Conservation (phyloP, 2,329 filamentous ascomycete genomes). For the Triangularia verruculosa region DNA sequence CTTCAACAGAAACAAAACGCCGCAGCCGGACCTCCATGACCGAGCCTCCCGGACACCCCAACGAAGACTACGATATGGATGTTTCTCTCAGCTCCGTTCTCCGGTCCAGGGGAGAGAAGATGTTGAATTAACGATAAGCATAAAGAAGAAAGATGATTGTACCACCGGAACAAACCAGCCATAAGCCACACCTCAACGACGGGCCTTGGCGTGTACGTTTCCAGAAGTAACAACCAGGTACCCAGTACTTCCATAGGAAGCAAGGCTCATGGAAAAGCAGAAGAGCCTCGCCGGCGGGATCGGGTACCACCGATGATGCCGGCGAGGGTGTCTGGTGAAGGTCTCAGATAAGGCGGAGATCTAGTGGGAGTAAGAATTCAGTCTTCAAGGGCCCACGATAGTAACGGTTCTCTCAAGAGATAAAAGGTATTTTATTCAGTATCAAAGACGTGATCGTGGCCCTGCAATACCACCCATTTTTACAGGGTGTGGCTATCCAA, state of each 20-base stretch:
- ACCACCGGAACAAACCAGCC: neutral
- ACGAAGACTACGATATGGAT: neutral
- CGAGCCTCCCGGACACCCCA: neutral
- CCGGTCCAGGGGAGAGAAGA: neutral
- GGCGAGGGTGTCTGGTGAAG: neutral
- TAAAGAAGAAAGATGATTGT: neutral
- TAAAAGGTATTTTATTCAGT: too few species aligned
- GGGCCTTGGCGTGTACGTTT: neutral
- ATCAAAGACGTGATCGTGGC: too few species aligned
- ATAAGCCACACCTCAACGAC: neutral
- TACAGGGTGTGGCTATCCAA: neutral
- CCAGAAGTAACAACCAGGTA: neutral
- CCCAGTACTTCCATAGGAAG: neutral
- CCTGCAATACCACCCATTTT: too few species aligned
- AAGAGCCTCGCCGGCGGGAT: neutral
- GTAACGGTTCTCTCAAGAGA: neutral
- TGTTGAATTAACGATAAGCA: neutral
- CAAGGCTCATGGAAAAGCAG: neutral
- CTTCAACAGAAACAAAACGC: neutral
- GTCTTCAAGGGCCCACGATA: neutral
- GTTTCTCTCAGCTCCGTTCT: neutral
- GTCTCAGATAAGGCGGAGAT: neutral
- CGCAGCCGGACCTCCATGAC: neutral
- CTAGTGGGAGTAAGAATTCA: neutral
- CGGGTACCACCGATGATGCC: neutral